Conservation (phyloP, 1,139 yeast species). For the Suhomyces terraborum region DNA sequence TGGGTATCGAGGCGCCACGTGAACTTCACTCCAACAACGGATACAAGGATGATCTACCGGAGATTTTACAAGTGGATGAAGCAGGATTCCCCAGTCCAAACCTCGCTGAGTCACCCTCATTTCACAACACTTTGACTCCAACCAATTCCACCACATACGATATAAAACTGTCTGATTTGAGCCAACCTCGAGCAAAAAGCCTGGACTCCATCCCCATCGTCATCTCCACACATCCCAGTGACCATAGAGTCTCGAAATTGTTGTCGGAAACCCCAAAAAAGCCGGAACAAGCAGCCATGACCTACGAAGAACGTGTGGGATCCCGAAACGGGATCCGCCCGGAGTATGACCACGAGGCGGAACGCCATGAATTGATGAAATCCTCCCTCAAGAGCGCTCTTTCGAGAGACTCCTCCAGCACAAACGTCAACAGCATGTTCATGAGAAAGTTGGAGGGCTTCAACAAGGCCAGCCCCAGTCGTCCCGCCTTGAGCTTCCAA, state of each 20-base stretch:
- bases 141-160: not conserved
- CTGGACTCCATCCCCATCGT: not conserved
- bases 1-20: not conserved
- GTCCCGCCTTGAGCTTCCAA: constrained; percentile 14
- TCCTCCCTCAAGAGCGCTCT: constrained; percentile 7
- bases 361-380: not conserved
- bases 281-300: constrained; percentile 1
- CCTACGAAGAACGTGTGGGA: not conserved
- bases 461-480: constrained; percentile 15
- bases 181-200: too few relatives aligned
- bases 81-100: not conserved
- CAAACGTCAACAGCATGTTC: constrained; percentile 15
- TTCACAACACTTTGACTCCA: not conserved
- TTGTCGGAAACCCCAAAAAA: too few relatives aligned
- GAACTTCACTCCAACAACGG: not conserved
- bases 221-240: not conserved
- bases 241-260: not conserved
- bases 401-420: constrained; percentile 11
- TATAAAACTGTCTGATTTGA: not conserved
- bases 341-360: not conserved
- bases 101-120: not conserved
- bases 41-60: not conserved
- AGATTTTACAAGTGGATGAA: not conserved
- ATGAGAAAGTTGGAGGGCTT: constrained; percentile 15
- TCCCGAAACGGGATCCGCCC: not conserved